Base-by-base conservation (phyloP, 2,329 filamentous ascomycete genomes). In the Didymella pomorum region DNA sequence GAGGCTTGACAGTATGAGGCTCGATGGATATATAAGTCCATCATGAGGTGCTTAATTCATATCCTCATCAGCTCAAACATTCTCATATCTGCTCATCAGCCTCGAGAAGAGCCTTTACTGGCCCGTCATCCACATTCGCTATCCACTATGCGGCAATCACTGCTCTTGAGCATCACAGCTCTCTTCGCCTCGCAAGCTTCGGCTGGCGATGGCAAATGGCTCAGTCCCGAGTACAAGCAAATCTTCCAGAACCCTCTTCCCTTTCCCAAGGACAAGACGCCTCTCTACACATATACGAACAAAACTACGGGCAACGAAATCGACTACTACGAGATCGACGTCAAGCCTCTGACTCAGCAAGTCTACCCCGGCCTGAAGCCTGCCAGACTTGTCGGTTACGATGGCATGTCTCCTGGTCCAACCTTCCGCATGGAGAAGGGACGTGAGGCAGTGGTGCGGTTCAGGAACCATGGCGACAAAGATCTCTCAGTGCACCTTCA, bases 391-490 rank as follows among this genome's bases (percentile, higher is more conserved):
- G 73, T 80, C 23, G 84, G 85, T 2, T 87, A 86, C 61, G 82
- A 86, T 75, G 85, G 84, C 20, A 82, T 83, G 4, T 80, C 80
- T 5, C 84, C 84, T 12, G 84, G 85, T 0, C 84, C 84, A 10
- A 86, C 83, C 1, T 82, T 85, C 63, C 71, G 79, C 20, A 77
- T 85, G 52, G 72, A 79, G 8, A 77, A 74, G 52, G 83, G 82
- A 2, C 78, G 78, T 6, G 83, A 87, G 71, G 79, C 79, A 4
- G 79, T 87, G 7, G 81, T 87, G 8, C 79, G 84, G 21, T 82
- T 86, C 63, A 76, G 83, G 63, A 87, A 87, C 70, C 79, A 81
- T n/a, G 80, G 78, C 3, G 69, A 73, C 11, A 70, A 73, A 9
- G 76, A 79, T n/a, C 80, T 79, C 42, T 80, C 82, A 2, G 80